A percentile compares a stretch with the other conserved stretches of the same genome.
Evolutionary conservation across 2,329 filamentous ascomycete species (phyloP).

Genomic region (Akanthomyces dipterigenus): DNA sequence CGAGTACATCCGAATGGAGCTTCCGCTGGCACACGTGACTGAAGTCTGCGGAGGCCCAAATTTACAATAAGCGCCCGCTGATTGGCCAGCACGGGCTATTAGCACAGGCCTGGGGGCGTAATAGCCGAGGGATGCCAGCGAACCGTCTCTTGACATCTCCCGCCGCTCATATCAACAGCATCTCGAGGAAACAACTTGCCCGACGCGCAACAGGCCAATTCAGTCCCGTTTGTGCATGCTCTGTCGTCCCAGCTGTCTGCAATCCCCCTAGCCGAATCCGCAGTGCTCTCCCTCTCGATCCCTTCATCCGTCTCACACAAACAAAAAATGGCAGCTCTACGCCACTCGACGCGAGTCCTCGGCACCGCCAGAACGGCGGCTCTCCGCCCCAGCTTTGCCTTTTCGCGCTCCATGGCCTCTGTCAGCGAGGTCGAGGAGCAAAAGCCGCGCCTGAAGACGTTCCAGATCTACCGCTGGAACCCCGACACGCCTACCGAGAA

Average conservation of each 20-base stretch:
- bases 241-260: conserved; percentile 1
- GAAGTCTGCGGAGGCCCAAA: not conserved
- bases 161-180: not conserved
- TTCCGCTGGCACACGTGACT: conserved; percentile 1
- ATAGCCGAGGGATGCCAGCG: conserved; percentile 12
- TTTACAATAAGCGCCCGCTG: conserved; percentile 11
- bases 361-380: conserved; percentile 36
- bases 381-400: conserved; percentile 34
- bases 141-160: conserved; percentile 1
- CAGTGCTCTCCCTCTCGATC: not conserved
- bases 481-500: conserved; percentile 88
- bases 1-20: conserved; percentile 4
- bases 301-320: not conserved
- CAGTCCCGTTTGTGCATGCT: not conserved
- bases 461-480: conserved; percentile 99
- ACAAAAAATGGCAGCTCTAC: conserved; percentile 52
- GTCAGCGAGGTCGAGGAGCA: conserved; percentile 53
- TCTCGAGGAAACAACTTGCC: not conserved
- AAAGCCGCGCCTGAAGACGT: conserved; percentile 76
- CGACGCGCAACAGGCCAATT: conserved; percentile 2
- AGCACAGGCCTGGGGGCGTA: conserved; percentile 9
- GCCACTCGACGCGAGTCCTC: conserved; percentile 48
- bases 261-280: not conserved
- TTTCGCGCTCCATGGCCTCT: conserved; percentile 48
- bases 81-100: not conserved